Percentiles rank a stretch among this genome's conserved stretches.
phyloP scores from a whole-genome alignment of 2,329 filamentous ascomycete species.

The Fusarium kyushuense region DNA sequence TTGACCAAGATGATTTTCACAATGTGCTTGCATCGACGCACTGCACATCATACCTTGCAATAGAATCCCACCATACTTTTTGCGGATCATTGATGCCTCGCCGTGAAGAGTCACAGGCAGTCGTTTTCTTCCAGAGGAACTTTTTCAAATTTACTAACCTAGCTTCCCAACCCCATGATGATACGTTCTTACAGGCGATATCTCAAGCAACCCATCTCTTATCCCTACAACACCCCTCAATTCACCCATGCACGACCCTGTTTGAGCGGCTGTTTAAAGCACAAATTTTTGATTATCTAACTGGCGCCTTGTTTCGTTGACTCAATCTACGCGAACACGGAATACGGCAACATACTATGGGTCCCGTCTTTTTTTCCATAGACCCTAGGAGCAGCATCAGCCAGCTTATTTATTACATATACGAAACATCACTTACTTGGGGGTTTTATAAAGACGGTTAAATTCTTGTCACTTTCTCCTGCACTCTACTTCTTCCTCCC shows the following conservation, averaged over 20 bases:
- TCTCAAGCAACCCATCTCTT: conserved; percentile 10
- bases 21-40: background rate
- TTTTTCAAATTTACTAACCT: conserved; percentile 32
- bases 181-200: conserved; percentile 3
- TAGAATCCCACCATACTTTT: conserved; percentile 23
- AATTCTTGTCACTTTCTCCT: conserved; percentile 9
- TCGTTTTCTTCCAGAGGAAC: conserved; percentile 24
- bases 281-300: conserved; percentile 22
- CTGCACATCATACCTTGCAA: conserved; percentile 37
- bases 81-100: conserved; percentile 26
- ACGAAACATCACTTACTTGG: conserved; percentile 23
- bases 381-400: conserved; percentile 14
- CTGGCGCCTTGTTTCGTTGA: conserved; percentile 28
- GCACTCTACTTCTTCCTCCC: background rate
- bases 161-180: conserved; percentile 9
- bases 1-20: background rate
- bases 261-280: conserved; percentile 23
- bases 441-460: conserved; percentile 22
- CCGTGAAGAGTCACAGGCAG: conserved; percentile 37
- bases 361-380: conserved; percentile 23
- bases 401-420: conserved; percentile 37
- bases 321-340: conserved; percentile 27
- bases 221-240: conserved; percentile 15
- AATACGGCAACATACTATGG: conserved; percentile 6
- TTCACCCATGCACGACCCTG: conserved; percentile 5